Evolutionary conservation across 2,329 filamentous ascomycete genomes (phyloP), one percentile per base, ranked within the genome.

Genomic region (Ophiostoma fasciatum): DNA sequence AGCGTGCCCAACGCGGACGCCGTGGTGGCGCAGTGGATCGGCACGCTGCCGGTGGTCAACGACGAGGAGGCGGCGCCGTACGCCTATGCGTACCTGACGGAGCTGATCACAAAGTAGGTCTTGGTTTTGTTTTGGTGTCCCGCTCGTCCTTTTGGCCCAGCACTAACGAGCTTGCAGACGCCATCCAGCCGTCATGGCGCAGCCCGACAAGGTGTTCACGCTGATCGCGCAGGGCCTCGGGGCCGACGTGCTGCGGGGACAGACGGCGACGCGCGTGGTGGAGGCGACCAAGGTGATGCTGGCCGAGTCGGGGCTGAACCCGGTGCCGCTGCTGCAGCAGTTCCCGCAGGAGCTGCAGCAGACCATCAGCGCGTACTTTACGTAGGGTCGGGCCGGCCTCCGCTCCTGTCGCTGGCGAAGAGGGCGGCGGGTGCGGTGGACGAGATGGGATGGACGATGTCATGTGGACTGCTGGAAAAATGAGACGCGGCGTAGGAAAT

Each of bases 51-150:
- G 0, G 80, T 98, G 35, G 77, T 78, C 13, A 94, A 94, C 51
- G 90, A 98, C 46, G 90, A 98, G 56, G 90, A 98, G 61, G 90
- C 90, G 4, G 90, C 90, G 15, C 90, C 90, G 12, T 96, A 92
- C 56, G 87, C 87, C 2, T 98, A 98, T 54, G 78, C 78, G 30
- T 98, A 94, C 61, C 64, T 98, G 40, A 78, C 82, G 11, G 79
- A 94, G 54, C 61, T 98, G 44, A 94, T 96, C 54, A 81, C 92
- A 47, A 81, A 92, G 90, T 94, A 74, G 72, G 85, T 78, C 13
- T 25, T n/a, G n/a, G n/a, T 11, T 15, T 15, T 15, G 7, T 26
- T 31, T n/a, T n/a, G n/a, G n/a, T 17, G 11, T 11, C 15, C 23
- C 19, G 19, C 14, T 33, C 25, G 4, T 31, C 4, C 9, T 31